These are phyloP conservation scores for Coemansia sp. DNA, from an alignment of 192 early-diverging fungal genomes.

Conservation along the genomic window DNA sequence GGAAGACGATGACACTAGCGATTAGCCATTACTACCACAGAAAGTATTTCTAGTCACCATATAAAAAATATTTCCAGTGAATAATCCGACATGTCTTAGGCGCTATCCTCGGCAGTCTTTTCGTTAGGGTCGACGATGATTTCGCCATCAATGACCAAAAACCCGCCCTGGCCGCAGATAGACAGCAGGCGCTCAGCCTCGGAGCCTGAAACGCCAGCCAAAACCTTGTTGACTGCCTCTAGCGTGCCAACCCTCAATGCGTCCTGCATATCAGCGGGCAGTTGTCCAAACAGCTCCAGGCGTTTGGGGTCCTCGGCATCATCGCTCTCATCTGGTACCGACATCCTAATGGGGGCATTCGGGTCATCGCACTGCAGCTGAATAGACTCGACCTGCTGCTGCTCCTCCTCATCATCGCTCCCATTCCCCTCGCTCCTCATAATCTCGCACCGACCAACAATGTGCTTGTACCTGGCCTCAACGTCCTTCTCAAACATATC, in stretches of 20 bases:
- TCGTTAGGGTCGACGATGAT: slow-evolving; percentile 49
- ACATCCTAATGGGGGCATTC: slow-evolving; percentile 71
- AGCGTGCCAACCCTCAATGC: slow-evolving; percentile 79
- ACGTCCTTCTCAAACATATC: slow-evolving; percentile 88
- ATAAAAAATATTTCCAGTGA: not conserved
- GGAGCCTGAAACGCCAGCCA: slow-evolving; percentile 68
- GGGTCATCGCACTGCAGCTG: slow-evolving; percentile 73
- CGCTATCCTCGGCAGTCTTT: slow-evolving; percentile 7
- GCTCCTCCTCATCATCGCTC: slow-evolving; percentile 35
- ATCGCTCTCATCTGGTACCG: slow-evolving; percentile 61
- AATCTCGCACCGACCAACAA: slow-evolving; percentile 73
- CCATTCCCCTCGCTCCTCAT: slow-evolving; percentile 60
- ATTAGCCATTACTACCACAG: too few relatives aligned
- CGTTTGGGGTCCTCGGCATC: slow-evolving; percentile 60
- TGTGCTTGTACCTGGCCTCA: slow-evolving; percentile 80
- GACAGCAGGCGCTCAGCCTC: slow-evolving; percentile 81
- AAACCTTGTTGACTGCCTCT: slow-evolving; percentile 81
- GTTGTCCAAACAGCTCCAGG: slow-evolving; percentile 68
- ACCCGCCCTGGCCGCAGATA: slow-evolving; percentile 72
- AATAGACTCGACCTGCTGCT: slow-evolving; percentile 65
- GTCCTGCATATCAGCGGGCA: slow-evolving; percentile 74
- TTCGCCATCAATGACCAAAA: slow-evolving; percentile 59
- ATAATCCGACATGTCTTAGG: too few relatives aligned
- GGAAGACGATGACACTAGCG: not conserved
- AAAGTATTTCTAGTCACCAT: too few relatives aligned